Evolutionary conservation across 768 basidiomycete species (phyloP).

Genomic region (Lactarius sanguifluus): DNA sequence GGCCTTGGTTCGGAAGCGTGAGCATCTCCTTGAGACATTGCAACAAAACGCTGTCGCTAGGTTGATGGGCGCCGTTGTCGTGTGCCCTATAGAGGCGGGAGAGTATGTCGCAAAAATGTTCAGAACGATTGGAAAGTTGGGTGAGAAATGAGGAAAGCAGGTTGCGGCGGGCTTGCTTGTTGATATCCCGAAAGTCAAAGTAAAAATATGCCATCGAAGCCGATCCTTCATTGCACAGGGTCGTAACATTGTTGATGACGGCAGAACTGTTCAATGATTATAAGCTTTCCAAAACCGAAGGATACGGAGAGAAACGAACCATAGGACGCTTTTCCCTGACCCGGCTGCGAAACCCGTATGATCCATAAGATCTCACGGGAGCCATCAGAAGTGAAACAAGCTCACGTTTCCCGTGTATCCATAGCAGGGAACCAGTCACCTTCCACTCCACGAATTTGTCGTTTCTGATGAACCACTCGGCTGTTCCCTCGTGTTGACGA

Average conservation of each 20-base stretch:
- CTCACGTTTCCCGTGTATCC: background rate
- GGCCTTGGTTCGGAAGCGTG: background rate
- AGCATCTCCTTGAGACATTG: constrained; percentile 1
- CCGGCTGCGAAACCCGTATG: background rate
- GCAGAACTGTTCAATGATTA: background rate
- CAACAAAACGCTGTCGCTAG: background rate
- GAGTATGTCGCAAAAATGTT: background rate
- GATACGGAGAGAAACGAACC: background rate
- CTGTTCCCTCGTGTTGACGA: background rate
- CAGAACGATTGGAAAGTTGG: background rate
- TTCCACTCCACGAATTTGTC: background rate
- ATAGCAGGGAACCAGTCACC: background rate
- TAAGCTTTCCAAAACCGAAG: background rate
- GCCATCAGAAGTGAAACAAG: background rate
- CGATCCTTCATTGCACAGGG: background rate
- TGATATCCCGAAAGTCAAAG: background rate
- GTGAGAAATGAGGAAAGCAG: background rate
- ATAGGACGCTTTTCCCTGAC: background rate
- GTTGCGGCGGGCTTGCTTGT: background rate
- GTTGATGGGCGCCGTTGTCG: background rate
- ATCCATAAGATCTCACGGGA: background rate
- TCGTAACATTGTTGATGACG: background rate
- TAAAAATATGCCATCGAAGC: background rate
- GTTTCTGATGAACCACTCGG: background rate
- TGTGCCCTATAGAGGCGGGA: background rate